These are phyloP conservation scores for Arachnomyces sp. DNA, from an alignment of 2,329 filamentous ascomycete genomes.

Conservation along the genomic window DNA sequence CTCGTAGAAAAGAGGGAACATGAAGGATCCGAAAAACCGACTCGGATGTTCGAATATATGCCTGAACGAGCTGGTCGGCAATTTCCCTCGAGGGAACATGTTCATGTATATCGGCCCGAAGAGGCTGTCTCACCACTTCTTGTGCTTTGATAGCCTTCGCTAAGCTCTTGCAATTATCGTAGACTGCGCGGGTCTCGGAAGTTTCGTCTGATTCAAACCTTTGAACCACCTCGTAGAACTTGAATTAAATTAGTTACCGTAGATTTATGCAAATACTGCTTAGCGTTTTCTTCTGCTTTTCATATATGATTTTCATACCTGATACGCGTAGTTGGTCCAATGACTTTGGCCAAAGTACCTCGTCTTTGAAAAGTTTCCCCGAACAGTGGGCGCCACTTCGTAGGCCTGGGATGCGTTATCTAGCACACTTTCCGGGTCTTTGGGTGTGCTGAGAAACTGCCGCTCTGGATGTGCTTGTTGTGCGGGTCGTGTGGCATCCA, in stretches of 20 bases:
- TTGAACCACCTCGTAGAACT: conserved; percentile 13
- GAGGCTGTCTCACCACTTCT: conserved; percentile 22
- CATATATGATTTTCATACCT: conserved; percentile 29
- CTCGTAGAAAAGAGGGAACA: conserved; percentile 48
- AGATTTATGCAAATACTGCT: not conserved
- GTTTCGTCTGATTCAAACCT: conserved; percentile 22
- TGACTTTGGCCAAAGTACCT: conserved; percentile 47
- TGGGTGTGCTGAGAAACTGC: not conserved
- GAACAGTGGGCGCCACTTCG: not conserved
- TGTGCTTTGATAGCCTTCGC: conserved; percentile 42
- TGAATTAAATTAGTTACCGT: not conserved
- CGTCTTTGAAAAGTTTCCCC: conserved; percentile 32
- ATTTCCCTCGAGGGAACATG: conserved; percentile 39
- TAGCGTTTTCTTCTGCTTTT: too few species aligned
- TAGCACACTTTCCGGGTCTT: not conserved
- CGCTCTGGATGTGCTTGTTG: not conserved
- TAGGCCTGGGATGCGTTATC: not conserved
- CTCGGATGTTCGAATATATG: conserved; percentile 52
- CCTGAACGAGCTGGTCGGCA: conserved; percentile 45
- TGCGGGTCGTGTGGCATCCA: not conserved
- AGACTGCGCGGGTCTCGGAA: conserved; percentile 25
- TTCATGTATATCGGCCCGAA: conserved; percentile 17
- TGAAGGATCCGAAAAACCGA: conserved; percentile 52
- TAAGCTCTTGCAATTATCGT: conserved; percentile 46
- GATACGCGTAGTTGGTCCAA: conserved; percentile 41